Evolutionary conservation across 2,329 filamentous ascomycete species (phyloP), one percentile per base, ranked within the genome.

Genomic region (Diaporthe sp.): DNA sequence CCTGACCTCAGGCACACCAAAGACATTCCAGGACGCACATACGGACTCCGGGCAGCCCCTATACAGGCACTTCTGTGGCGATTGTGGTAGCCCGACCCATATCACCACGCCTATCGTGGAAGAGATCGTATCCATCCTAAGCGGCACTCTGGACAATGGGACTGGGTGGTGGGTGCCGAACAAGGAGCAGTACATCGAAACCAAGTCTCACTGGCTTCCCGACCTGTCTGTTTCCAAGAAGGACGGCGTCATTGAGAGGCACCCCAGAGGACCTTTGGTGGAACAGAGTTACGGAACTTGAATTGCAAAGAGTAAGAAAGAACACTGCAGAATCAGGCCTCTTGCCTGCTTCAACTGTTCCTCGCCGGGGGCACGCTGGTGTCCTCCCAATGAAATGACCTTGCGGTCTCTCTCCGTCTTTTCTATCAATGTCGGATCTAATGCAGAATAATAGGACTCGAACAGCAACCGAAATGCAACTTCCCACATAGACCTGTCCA

Each of bases 201-300:
- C 73, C n/a, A 75, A 75, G 57, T 75, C 73, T 46, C 67, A 65
- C 34, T 75, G 73, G 73, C 73, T 75, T 72, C 73, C 67, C 6
- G 37, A 49, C 25, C 65, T 75, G 12, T 13, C 73, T 53, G 46
- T 75, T 0, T 42, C 15, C 37, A 55, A 51, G 8, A 75, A 72
- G 57, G 73, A 72, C 10, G 67, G 73, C 34, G 39, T 75, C n/a
- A 9, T 65, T 25, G 65, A 75, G 42, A 71, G 57, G 28, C 73
- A 75, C 28, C 31, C 34, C 22, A 65, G 73, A 61, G 67, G 53
- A 15, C 57, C 67, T 17, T 13, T 71, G 57, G n/a, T 51, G 3
- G n/a, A 75, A 22, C 67, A 62, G 67, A 65, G 15, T 34, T 65
- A 70, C 31, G 34, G 34, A 70, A 28, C 34, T 55, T 55, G n/a